Evolutionary conservation across 371 early-diverging fungal species (phyloP).

Genomic region (Mucor indicus): DNA sequence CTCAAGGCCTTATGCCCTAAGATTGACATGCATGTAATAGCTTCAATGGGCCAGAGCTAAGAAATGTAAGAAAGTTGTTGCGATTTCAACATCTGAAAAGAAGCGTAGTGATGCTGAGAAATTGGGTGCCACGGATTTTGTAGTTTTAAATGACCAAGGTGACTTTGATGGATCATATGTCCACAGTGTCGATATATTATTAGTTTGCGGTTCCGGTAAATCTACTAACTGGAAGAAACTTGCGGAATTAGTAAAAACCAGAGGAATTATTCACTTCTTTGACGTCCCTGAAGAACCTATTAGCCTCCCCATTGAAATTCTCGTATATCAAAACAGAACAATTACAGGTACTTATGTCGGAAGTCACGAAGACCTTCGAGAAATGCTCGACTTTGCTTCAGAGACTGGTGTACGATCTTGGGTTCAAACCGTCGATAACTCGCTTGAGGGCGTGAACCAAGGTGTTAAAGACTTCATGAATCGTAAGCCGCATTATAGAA

Average conservation of each 20-base stretch:
- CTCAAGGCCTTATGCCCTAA: no score
- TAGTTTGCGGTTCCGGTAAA: constrained; percentile 56
- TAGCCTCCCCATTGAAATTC: constrained; percentile 27
- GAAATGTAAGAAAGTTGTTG: constrained; percentile 63
- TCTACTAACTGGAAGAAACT: constrained; percentile 51
- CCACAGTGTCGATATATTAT: constrained; percentile 44
- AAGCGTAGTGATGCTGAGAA: constrained; percentile 68
- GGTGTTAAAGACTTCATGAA: constrained; percentile 57
- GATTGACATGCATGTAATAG: no score
- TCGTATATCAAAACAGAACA: constrained; percentile 50
- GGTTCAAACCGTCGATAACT: constrained; percentile 56
- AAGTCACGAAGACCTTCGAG: constrained; percentile 46
- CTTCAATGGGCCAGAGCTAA: constrained; percentile 60
- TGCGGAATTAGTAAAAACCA: constrained; percentile 46
- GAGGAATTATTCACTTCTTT: constrained; percentile 61
- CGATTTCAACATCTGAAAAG: constrained; percentile 63
- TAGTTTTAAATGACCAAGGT: constrained; percentile 9
- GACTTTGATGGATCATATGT: constrained; percentile 7
- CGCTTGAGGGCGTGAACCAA: constrained; percentile 62
- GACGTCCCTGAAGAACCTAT: constrained; percentile 65
- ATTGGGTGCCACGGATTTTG: constrained; percentile 64
- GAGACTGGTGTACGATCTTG: constrained; percentile 64
- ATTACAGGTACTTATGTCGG: constrained; percentile 76
- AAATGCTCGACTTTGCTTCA: constrained; percentile 72
- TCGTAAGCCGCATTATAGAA: constrained; percentile 68